Conservation (phyloP, 164 flowering plant genomes). For the Stephania japonica region DNA sequence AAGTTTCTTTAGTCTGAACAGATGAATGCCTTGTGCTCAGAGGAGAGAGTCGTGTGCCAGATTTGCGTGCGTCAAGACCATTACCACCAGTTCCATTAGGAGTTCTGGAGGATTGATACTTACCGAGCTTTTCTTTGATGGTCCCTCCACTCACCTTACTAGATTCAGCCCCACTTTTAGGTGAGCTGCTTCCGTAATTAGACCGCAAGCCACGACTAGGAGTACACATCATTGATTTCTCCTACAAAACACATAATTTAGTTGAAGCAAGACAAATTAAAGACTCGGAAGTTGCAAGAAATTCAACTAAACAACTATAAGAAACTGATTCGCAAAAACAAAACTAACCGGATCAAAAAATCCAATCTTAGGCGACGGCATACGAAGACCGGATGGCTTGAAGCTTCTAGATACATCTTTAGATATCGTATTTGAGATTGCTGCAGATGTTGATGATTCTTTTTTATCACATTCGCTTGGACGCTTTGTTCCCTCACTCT, state of each 20-base stretch:
- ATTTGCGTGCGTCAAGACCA: slow-evolving; percentile 17
- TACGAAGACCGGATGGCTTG: slow-evolving; percentile 76
- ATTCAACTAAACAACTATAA: background rate
- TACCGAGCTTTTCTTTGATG: slow-evolving; percentile 27
- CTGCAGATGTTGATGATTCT: slow-evolving; percentile 18
- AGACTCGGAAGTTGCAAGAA: slow-evolving; percentile 24
- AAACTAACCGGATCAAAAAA: slow-evolving; percentile 60
- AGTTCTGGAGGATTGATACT: slow-evolving; percentile 28
- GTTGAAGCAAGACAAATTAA: background rate
- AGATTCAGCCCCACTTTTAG: slow-evolving; percentile 16
- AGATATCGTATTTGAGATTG: slow-evolving; percentile 26
- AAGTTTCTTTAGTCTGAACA: slow-evolving; percentile 18
- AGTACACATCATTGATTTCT: slow-evolving; percentile 20
- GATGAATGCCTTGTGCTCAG: slow-evolving; percentile 18
- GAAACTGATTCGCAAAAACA: background rate
- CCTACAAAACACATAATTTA: slow-evolving; percentile 14
- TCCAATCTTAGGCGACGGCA: slow-evolving; percentile 92
- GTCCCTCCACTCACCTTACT: slow-evolving; percentile 23
- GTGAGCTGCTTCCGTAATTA: slow-evolving; percentile 21
- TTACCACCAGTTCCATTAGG: slow-evolving; percentile 6
- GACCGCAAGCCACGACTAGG: slow-evolving; percentile 27
- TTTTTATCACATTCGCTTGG: slow-evolving; percentile 20
- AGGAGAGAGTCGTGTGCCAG: slow-evolving; percentile 13
- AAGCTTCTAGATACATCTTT: slow-evolving; percentile 14
- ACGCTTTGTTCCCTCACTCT: slow-evolving; percentile 13